Base-by-base conservation (phyloP, 2,329 filamentous ascomycete species). In the Pyrenochaeta sp. region DNA sequence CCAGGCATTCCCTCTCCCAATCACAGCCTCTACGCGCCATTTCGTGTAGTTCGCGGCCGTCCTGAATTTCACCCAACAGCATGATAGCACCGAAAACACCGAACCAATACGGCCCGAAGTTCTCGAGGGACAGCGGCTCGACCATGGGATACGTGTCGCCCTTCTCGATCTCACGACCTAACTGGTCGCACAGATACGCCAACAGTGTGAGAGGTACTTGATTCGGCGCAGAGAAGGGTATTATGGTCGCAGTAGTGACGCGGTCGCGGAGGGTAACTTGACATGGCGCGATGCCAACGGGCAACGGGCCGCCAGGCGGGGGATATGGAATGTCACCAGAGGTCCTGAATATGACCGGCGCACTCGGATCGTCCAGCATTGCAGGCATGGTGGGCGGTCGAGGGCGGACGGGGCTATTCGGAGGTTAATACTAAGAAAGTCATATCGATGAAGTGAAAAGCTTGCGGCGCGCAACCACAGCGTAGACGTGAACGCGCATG, bases 131-230 rank as follows among this genome's bases (percentile, higher is more conserved):
- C 78, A 96, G 87, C 19, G 88, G 83, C 51, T 93, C 89, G 68
- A 90, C 87, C 90, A 96, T 94, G 24, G 93, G 92, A 77, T 96
- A 96, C 1, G 93, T 96, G 76, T 96, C 92, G 55, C 93, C 93
- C 77, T 92, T 91, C 72, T 95, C 91, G 71, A 97, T 95, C 78
- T 96, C 93, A 78, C 91, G 90, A 76, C 93, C 94, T 69, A 96
- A 85, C 79, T 95, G 90, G 72, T 92, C 90, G 68, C 87, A 91
- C 46, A 97, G 86, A 72, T 96, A 95, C 39, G 84, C 84, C 36
- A 94, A 82, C 56, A 97, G 82, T 6, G 90, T 89, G 39, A 83
- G 81, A 2, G 93, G 93, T n/a, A 96, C 89, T 72, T 93, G 87
- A 55, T 87, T 82, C 19, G 86, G 86, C n/a, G 90, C 90, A 19